Evolutionary conservation across 768 basidiomycete species (phyloP).

Genomic region (Hygrocybe punicea): DNA sequence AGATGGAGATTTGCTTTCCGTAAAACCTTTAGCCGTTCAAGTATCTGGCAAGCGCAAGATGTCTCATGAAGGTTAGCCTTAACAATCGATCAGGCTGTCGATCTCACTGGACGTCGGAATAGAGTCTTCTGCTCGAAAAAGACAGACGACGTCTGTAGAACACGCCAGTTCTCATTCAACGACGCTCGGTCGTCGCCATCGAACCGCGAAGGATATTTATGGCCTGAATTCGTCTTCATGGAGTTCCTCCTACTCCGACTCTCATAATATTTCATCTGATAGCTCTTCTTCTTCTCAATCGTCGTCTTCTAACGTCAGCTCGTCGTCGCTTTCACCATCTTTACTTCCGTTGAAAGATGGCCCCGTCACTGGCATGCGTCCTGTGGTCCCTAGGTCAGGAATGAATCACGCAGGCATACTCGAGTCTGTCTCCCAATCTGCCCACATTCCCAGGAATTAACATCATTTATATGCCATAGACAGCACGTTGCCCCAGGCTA

Average conservation of each 20-base stretch:
- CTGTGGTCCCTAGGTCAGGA: background rate
- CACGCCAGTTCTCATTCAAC: too few relatives aligned
- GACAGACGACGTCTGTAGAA: too few relatives aligned
- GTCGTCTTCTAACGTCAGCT: background rate
- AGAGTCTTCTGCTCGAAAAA: too few relatives aligned
- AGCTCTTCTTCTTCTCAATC: slow-evolving; percentile 1
- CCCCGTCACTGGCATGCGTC: background rate
- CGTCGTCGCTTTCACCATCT: slow-evolving; percentile 11
- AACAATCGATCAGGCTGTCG: too few relatives aligned
- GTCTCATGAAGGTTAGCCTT: slow-evolving; percentile 7
- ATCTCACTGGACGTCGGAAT: too few relatives aligned
- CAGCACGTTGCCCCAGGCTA: slow-evolving; percentile 52
- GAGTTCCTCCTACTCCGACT: background rate
- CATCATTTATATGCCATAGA: background rate
- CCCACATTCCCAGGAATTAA: background rate
- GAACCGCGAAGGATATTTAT: background rate
- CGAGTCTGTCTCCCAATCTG: background rate
- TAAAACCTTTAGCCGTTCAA: slow-evolving; percentile 20
- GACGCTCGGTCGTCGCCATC: too few relatives aligned
- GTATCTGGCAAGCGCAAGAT: too few relatives aligned
- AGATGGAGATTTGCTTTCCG: slow-evolving; percentile 47
- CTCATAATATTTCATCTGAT: background rate
- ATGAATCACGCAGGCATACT: background rate
- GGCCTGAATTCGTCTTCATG: background rate
- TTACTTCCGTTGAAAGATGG: background rate